These are phyloP conservation scores for Suhomyces emberorum DNA, from an alignment of 805 yeast species.

Conservation along the genomic window DNA sequence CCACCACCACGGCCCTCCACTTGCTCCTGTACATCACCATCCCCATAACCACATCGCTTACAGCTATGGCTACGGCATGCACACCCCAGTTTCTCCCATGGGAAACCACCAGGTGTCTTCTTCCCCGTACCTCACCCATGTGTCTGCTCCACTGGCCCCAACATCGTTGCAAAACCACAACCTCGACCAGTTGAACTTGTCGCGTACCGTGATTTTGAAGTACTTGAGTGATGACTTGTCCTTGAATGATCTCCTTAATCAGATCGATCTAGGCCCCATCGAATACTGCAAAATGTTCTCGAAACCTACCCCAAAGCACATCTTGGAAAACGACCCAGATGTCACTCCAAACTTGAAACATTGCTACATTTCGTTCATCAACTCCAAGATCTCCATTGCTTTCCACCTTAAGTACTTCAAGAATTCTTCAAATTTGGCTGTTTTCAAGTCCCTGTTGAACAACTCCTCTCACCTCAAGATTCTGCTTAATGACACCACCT, in stretches of 20 bases:
- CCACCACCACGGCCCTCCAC: constrained; percentile 4
- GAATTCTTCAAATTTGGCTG: constrained; percentile 20
- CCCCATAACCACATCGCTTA: constrained; percentile 12
- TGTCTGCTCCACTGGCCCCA: constrained; percentile 7
- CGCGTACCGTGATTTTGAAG: constrained; percentile 34
- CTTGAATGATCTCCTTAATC: constrained; percentile 37
- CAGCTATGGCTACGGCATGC: constrained; percentile 4
- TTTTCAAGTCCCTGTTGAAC: constrained; percentile 21
- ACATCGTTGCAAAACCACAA: constrained; percentile 14
- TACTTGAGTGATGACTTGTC: constrained; percentile 24
- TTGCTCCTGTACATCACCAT: constrained; percentile 4
- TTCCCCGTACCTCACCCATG: constrained; percentile 7
- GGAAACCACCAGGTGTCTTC: not conserved
- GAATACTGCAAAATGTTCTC: constrained; percentile 51
- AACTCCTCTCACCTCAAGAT: constrained; percentile 28
- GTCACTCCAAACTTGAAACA: constrained; percentile 18
- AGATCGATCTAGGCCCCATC: constrained; percentile 57
- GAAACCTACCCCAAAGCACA: constrained; percentile 22
- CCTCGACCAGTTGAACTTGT: constrained; percentile 33
- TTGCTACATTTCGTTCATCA: constrained; percentile 37
- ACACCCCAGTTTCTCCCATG: constrained; percentile 7
- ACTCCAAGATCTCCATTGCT: constrained; percentile 29
- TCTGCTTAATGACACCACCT: constrained; percentile 22
- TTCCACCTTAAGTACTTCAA: constrained; percentile 33
- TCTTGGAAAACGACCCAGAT: constrained; percentile 8